Base-by-base conservation (phyloP, 1,284 basidiomycete species). In the Pseudozyma sp. region DNA sequence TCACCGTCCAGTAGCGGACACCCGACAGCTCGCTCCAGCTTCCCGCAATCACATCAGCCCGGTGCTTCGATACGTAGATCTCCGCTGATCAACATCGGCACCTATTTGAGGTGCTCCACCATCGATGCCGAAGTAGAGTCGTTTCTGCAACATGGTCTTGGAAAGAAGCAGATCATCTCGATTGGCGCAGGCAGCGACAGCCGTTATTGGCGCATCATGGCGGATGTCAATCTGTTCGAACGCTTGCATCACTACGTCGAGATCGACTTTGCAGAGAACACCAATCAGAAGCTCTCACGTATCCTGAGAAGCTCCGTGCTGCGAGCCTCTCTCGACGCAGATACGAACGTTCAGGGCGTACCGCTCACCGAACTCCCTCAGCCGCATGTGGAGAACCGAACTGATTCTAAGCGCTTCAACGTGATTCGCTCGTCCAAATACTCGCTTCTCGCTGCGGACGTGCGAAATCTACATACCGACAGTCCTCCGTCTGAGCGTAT, bases 21-120 rank as follows among this genome's bases (percentile, higher is more conserved):
- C 14, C n/a, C 11, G 14, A n/a, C 39, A 24, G n/a, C 9, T 24
- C 35, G 11, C 14, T 29, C 30, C 10, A 42, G 54, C 7, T 49
- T 48, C 14, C 19, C 49, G 14, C 42, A 49, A 3, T 29, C 57
- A 4, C 43, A 52, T 29, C 57, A 46, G 16, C 34, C 34, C 6
- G 48, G 46, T 10, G n/a, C 49, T 14, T 34, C 84, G 89, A 88
- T 84, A 87, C 92, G 62, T 83, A 86, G 29, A 83, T 89, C 88
- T 40, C 95, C 95, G 0, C 86, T 98, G 74, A 98, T 99, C 87
- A 98, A 98, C 83, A 88, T 97, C 47, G 96, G 96, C 8, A 99
- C 96, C 1, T 93, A 92, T 75, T 89, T 97, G 58, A 89, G 97
- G 55, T 91, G 92, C 0, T 87, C 88, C 49, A 91, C 90, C 2